These are phyloP conservation scores for Jatropha multifida DNA, from an alignment of 441 rosid genomes.

Conservation along the genomic window DNA sequence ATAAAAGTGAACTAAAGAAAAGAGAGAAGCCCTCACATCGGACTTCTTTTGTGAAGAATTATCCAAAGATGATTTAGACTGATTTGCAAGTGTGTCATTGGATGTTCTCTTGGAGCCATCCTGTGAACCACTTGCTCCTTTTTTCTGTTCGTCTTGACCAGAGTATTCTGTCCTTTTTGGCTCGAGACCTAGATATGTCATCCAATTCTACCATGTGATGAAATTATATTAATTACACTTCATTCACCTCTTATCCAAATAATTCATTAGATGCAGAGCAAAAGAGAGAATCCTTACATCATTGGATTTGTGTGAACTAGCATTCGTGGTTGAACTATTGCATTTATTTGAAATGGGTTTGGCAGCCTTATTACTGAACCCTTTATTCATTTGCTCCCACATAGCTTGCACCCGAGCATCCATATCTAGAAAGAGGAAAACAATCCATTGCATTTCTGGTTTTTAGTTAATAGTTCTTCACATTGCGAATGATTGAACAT, in stretches of 20 bases:
- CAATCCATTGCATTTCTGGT: background rate
- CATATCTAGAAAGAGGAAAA: constrained; percentile 26
- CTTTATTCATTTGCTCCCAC: constrained; percentile 75
- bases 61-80: constrained; percentile 19
- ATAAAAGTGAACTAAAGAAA: constrained; percentile 8
- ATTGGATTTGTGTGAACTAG: constrained; percentile 34
- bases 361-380: constrained; percentile 30
- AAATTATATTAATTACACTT: constrained; percentile 6
- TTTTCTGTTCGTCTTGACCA: constrained; percentile 10
- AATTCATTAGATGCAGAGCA: constrained; percentile 4
- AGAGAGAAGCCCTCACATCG: constrained; percentile 27
- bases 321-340: constrained; percentile 25
- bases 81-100: constrained; percentile 6
- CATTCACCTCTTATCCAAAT: background rate
- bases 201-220: constrained; percentile 45
- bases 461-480: constrained; percentile 4
- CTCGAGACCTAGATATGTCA: constrained; percentile 44
- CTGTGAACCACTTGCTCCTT: background rate
- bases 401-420: constrained; percentile 46
- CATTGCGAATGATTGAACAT: background rate
- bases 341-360: constrained; percentile 31
- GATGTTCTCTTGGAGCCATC: background rate
- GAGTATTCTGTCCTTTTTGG: constrained; percentile 20
- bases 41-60: constrained; percentile 19
- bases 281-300: constrained; percentile 38